A percentile compares a stretch with the other conserved stretches of the same genome.
phyloP scores from a whole-genome alignment of 805 yeast species.

The Kuraishia molischiana region DNA sequence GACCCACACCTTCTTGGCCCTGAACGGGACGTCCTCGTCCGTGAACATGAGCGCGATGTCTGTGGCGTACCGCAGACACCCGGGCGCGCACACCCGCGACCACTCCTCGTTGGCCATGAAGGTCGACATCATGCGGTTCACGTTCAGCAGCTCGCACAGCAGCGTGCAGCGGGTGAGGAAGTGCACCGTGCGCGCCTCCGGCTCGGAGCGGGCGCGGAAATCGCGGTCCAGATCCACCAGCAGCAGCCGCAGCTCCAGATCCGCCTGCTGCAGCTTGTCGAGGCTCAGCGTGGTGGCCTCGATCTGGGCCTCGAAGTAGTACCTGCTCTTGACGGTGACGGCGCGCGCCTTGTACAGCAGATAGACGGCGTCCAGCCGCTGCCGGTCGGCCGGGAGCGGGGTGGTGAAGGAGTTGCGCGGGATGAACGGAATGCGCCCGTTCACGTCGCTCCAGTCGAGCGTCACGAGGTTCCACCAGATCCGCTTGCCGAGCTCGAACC shows the following conservation, averaged over 20 bases:
- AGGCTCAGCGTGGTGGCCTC: slow-evolving; percentile 7
- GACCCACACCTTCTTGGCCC: slow-evolving; percentile 14
- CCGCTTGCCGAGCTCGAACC: neutral
- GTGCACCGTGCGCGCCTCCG: slow-evolving; percentile 7
- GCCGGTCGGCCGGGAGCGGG: slow-evolving; percentile 14
- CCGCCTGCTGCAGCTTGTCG: slow-evolving; percentile 13
- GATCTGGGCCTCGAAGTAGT: slow-evolving; percentile 15
- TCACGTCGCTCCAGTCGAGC: slow-evolving; percentile 23
- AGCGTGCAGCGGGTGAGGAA: slow-evolving; percentile 10
- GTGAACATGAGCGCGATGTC: slow-evolving; percentile 9
- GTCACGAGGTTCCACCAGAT: slow-evolving; percentile 21
- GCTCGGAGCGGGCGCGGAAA: neutral
- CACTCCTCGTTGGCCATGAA: slow-evolving; percentile 16
- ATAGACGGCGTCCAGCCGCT: slow-evolving; percentile 9
- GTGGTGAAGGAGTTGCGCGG: slow-evolving; percentile 12
- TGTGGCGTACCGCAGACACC: slow-evolving; percentile 13
- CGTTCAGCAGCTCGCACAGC: slow-evolving; percentile 15
- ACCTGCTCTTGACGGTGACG: slow-evolving; percentile 15
- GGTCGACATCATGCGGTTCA: slow-evolving; percentile 18
- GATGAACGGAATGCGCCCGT: slow-evolving; percentile 14
- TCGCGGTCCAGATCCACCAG: slow-evolving; percentile 10
- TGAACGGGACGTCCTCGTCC: slow-evolving; percentile 7
- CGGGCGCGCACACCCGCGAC: slow-evolving; percentile 10
- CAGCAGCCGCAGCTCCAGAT: slow-evolving; percentile 11
- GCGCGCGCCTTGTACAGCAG: slow-evolving; percentile 12